Percentiles rank a stretch among this genome's conserved stretches.
Evolutionary conservation across 306 rosid genomes (phyloP).

Genomic region (Quercus engelmannii): DNA sequence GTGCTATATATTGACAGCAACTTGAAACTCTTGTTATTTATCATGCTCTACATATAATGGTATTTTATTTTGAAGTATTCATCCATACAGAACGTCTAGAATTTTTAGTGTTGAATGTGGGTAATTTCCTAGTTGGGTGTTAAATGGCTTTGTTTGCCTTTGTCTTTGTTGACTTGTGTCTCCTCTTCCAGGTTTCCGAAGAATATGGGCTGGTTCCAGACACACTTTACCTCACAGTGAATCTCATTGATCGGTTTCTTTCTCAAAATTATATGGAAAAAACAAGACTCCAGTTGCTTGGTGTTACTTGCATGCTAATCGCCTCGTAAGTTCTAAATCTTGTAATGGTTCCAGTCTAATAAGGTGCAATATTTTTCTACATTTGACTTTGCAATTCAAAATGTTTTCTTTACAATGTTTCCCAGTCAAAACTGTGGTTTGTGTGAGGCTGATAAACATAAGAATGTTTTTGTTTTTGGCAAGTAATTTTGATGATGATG

Average conservation of each 20-base stretch:
- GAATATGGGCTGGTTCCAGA: conserved; percentile 84
- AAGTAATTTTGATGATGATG: background rate
- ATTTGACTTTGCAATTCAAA: background rate
- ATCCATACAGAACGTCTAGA: background rate
- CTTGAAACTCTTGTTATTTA: background rate
- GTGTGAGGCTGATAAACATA: conserved; percentile 9
- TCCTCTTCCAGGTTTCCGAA: conserved; percentile 77
- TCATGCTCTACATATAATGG: background rate
- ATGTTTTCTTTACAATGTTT: background rate
- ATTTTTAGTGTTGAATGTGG: background rate
- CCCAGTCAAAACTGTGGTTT: conserved; percentile 5
- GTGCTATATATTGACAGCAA: background rate
- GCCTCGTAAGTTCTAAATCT: conserved; percentile 73
- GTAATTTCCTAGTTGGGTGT: conserved; percentile 1
- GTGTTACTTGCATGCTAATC: conserved; percentile 83
- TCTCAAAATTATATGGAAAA: conserved; percentile 51
- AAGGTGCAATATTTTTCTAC: background rate
- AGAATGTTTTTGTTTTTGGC: background rate
- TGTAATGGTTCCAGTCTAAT: conserved; percentile 3
- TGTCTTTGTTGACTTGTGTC: conserved; percentile 6
- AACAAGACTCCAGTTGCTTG: conserved; percentile 79
- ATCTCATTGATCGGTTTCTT: conserved; percentile 87
- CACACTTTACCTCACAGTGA: conserved; percentile 85
- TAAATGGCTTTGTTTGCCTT: conserved; percentile 2
- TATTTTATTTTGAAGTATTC: background rate